Conservation (phyloP, 768 basidiomycete genomes). For the Arthromyces matolae region DNA sequence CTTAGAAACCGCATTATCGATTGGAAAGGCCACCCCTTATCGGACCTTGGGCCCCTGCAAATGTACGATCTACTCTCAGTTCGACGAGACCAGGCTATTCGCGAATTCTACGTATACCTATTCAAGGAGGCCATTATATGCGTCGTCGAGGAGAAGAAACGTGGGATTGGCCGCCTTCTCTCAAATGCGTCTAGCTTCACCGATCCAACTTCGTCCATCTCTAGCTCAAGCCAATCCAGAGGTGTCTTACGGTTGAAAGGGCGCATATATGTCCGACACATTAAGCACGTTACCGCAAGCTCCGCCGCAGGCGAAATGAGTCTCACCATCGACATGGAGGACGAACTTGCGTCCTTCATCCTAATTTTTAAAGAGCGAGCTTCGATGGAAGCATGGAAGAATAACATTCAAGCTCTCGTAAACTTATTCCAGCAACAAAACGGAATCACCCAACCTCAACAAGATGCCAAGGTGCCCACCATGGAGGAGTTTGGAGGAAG, state of each 20-base stretch:
- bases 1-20: conserved; percentile 87
- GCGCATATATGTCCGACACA: conserved; percentile 92
- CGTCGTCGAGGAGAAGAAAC: conserved; percentile 94
- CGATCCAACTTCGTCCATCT: conserved; percentile 45
- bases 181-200: conserved; percentile 57
- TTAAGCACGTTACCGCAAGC: conserved; percentile 82
- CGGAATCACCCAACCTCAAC: conserved; percentile 31
- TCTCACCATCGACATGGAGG: conserved; percentile 97
- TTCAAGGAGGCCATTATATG: conserved; percentile 98
- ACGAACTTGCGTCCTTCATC: conserved; percentile 94
- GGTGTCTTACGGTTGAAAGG: conserved; percentile 90
- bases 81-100: conserved; percentile 81
- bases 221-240: conserved; percentile 38
- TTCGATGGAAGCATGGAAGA: conserved; percentile 88
- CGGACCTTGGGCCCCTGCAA: conserved; percentile 81
- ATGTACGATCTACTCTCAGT: conserved; percentile 93
- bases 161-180: conserved; percentile 70
- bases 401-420: conserved; percentile 77
- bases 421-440: conserved; percentile 61
- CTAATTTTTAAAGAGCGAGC: conserved; percentile 89
- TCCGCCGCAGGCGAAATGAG: conserved; percentile 81
- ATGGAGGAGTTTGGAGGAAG: conserved; percentile 79
- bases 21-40: conserved; percentile 93
- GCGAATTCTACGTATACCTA: conserved; percentile 94
- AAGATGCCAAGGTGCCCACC: conserved; percentile 41